These are phyloP conservation scores for Trifolium fragiferum DNA, from an alignment of 306 rosid species.

Conservation along the genomic window DNA sequence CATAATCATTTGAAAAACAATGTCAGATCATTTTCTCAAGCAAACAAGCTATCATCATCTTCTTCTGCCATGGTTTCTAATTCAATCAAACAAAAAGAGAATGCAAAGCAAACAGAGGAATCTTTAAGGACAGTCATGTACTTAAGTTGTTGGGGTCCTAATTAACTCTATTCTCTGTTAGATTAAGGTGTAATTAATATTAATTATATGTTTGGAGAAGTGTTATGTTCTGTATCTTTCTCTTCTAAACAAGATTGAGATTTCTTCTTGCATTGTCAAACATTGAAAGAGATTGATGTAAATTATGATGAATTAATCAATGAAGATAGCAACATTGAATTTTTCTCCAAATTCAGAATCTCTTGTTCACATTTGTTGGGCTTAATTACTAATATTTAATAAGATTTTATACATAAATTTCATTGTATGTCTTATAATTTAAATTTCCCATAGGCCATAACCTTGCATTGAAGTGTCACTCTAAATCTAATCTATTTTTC, in stretches of 20 bases:
- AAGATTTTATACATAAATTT: too few relatives aligned
- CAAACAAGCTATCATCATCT: constrained; percentile 42
- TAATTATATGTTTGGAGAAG: not conserved
- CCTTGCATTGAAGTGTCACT: too few relatives aligned
- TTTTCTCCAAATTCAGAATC: not conserved
- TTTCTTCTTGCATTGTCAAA: not conserved
- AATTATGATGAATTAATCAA: not conserved
- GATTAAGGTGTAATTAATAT: too few relatives aligned
- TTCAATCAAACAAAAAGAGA: constrained; percentile 39
- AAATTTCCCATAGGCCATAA: too few relatives aligned
- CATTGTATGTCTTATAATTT: too few relatives aligned
- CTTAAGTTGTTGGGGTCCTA: constrained; percentile 56
- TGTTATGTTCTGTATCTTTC: not conserved
- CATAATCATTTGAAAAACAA: constrained; percentile 49
- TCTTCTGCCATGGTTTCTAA: constrained; percentile 47
- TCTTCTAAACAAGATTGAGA: not conserved
- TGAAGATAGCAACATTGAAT: not conserved
- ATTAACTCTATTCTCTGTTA: too few relatives aligned
- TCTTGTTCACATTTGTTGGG: too few relatives aligned
- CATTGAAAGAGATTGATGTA: not conserved
- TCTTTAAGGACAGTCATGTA: constrained; percentile 70
- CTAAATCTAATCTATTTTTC: too few relatives aligned
- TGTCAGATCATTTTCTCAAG: constrained; percentile 45
- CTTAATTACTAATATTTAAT: too few relatives aligned
- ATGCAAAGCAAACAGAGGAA: constrained; percentile 57